phyloP scores from a whole-genome alignment of 2,329 filamentous ascomycete genomes.

The Chaetothyriales sp. region DNA sequence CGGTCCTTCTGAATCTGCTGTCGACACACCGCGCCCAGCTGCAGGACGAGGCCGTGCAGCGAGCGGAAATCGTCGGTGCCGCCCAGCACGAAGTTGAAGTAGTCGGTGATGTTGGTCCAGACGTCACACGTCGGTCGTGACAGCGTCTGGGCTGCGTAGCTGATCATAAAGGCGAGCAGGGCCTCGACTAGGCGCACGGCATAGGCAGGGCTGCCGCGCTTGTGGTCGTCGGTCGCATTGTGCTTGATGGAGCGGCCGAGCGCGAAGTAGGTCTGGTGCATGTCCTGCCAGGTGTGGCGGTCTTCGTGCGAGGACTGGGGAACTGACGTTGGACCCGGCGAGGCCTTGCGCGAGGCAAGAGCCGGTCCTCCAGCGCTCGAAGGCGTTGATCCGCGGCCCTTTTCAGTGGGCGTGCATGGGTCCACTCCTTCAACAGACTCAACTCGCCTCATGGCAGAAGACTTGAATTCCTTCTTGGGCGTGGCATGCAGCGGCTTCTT shows the following conservation, averaged over 20 bases:
- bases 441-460: constrained; percentile 24
- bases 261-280: constrained; percentile 28
- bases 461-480: constrained; percentile 29
- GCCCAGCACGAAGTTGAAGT: constrained; percentile 31
- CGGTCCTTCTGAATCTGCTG: constrained; percentile 31
- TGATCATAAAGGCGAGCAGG: constrained; percentile 33
- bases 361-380: constrained; percentile 2
- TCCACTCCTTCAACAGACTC: constrained; percentile 25
- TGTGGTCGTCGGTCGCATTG: constrained; percentile 24
- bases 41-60: constrained; percentile 29
- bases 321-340: constrained; percentile 7
- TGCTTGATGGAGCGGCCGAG: constrained; percentile 33
- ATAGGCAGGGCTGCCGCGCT: constrained; percentile 12
- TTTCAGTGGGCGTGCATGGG: constrained; percentile 24
- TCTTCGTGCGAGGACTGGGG: constrained; percentile 20
- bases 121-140: constrained; percentile 24
- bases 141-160: constrained; percentile 30
- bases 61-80: constrained; percentile 25
- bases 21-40: constrained; percentile 33
- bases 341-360: constrained; percentile 9
- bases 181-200: constrained; percentile 24
- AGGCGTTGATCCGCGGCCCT: constrained; percentile 19
- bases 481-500: constrained; percentile 27
- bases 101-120: constrained; percentile 34
- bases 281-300: constrained; percentile 27